These are phyloP conservation scores for Colletotrichum scovillei DNA, from an alignment of 2,329 filamentous ascomycete species.

Conservation along the genomic window DNA sequence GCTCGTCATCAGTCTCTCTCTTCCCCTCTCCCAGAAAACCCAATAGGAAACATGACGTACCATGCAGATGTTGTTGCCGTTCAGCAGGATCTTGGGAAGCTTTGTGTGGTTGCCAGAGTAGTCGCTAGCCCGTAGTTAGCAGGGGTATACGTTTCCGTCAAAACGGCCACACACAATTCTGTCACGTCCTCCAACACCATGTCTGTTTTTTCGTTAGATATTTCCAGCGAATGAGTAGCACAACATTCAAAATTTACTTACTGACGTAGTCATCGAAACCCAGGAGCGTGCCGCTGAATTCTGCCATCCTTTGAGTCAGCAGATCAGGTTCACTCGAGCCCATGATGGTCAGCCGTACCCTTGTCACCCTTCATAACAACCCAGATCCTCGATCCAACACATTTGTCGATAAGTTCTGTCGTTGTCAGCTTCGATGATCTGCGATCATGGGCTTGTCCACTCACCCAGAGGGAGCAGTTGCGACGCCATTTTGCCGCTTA, in stretches of 20 bases:
- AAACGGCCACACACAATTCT: constrained; percentile 77
- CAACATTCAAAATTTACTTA: constrained; percentile 65
- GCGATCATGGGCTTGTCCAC: not conserved
- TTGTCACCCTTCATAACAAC: constrained; percentile 99
- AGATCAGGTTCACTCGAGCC: not conserved
- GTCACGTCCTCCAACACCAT: constrained; percentile 99
- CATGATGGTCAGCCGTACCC: constrained; percentile 64
- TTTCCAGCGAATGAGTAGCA: not conserved
- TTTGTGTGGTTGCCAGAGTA: constrained; percentile 90
- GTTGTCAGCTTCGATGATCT: constrained; percentile 37
- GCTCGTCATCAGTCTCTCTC: constrained; percentile 30
- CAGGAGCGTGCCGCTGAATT: constrained; percentile 93
- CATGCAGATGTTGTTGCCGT: constrained; percentile 99
- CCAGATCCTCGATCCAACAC: constrained; percentile 97
- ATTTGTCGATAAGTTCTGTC: constrained; percentile 97
- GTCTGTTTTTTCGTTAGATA: constrained; percentile 66
- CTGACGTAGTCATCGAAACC: constrained; percentile 99
- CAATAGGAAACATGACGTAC: constrained; percentile 59
- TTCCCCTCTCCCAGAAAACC: not conserved
- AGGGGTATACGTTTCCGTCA: not conserved
- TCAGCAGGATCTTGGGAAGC: constrained; percentile 92
- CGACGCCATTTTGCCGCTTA: constrained; percentile 68
- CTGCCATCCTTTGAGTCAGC: constrained; percentile 57
- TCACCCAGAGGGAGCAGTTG: constrained; percentile 79
- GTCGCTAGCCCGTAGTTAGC: constrained; percentile 71